Evolutionary conservation across 768 basidiomycete genomes (phyloP), one percentile per base, ranked within the genome.

Genomic region (Krasilnikovozyma curviuscula): DNA sequence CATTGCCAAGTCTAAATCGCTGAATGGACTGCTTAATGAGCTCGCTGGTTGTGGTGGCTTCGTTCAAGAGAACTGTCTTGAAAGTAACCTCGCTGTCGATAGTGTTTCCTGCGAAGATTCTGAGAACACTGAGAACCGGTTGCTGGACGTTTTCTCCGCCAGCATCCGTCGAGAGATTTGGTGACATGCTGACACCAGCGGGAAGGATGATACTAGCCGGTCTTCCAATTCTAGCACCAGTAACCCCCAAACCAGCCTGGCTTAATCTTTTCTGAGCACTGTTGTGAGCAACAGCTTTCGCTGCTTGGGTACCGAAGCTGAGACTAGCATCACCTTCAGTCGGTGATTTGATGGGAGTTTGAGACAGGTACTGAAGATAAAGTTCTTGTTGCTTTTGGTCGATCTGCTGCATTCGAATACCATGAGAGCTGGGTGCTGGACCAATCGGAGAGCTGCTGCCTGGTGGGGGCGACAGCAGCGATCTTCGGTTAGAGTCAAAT

Each of bases 71-170:
- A 1, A 91, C 93, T 6, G 93, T 97, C 69, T 97, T 97, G 73
- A 98, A 98, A 5, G 91, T 93, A 2, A 88, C 85, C 57, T 97
- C 89, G 0, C 86, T 84, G 61, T 86, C 78, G 54, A 97, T 62
- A 55, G 83, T 73, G 55, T 80, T 77, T 25, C 91, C 93, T 0
- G 91, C 89, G 60, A 98, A 98, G 32, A 98, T 77, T 23, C 93
- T 82, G 43, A 98, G 79, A 53, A 98, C 93, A 57, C 81, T 93
- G 47, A 98, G 73, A 46, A 88, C 79, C 16, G 27, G 18, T 18
- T 40, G 19, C 6, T 24, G 32, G n/a, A 18, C 19, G 16, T 32
- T 25, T n/a, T 25, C 35, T 9, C 23, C n/a, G 1, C 27, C 35
- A 18, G 45, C 34, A 23, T 46, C 40, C 12, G 45, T n/a, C 19